Percentiles rank a stretch among this genome's conserved stretches.
These are phyloP conservation scores for Cyathus striatus DNA, from an alignment of 768 basidiomycete species.

Conservation along the genomic window DNA sequence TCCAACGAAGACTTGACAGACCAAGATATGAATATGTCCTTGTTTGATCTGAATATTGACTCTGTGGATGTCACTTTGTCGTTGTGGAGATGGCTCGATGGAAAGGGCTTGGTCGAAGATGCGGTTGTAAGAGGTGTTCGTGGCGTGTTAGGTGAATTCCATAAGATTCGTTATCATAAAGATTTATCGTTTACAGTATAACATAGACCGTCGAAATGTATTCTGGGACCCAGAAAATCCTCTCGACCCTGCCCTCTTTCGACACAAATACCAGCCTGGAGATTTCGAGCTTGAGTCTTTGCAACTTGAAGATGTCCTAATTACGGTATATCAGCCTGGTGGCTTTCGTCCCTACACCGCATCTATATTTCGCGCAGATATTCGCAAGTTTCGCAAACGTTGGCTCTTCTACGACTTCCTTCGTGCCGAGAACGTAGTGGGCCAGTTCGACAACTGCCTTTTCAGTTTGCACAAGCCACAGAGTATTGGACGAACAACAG, in stretches of 20 bases:
- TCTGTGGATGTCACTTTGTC: constrained; percentile 95
- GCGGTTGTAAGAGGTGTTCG: constrained; percentile 93
- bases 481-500: constrained; percentile 87
- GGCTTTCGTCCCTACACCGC: constrained; percentile 89
- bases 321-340: constrained; percentile 93
- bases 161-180: background rate
- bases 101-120: constrained; percentile 88
- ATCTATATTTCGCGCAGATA: constrained; percentile 90
- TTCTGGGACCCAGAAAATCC: constrained; percentile 82
- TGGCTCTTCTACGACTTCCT: constrained; percentile 97
- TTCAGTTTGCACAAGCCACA: constrained; percentile 96
- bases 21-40: constrained; percentile 72
- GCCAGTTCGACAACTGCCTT: constrained; percentile 96
- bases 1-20: constrained; percentile 25
- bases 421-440: constrained; percentile 91
- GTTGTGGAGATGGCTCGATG: constrained; percentile 89
- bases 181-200: constrained; percentile 1
- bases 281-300: constrained; percentile 92
- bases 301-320: constrained; percentile 86
- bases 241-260: constrained; percentile 74
- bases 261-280: constrained; percentile 67
- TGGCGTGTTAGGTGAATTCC: constrained; percentile 77
- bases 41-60: constrained; percentile 92
- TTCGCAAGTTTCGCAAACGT: constrained; percentile 79
- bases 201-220: constrained; percentile 79